These are phyloP conservation scores for Yamadazyma triangularis DNA, from an alignment of 1,139 yeast genomes.

Conservation along the genomic window DNA sequence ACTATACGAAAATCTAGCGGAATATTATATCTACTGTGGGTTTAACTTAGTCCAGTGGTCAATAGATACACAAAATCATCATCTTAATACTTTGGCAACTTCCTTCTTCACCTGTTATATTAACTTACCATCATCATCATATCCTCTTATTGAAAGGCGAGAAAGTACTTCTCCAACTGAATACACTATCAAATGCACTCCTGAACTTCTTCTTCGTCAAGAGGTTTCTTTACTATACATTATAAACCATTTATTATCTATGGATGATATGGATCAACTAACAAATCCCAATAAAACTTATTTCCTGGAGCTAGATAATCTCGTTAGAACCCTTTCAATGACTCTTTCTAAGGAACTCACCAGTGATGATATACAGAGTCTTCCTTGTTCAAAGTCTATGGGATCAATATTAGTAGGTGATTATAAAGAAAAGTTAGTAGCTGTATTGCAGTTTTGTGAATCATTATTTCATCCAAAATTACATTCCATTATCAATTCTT, in stretches of 20 bases:
- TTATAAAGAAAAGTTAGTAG: constrained; percentile 27
- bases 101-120: constrained; percentile 19
- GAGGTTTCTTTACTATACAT: constrained; percentile 31
- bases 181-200: neutral
- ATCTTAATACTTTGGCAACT: constrained; percentile 16
- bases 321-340: neutral
- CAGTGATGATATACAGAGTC: constrained; percentile 7
- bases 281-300: constrained; percentile 15
- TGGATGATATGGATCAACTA: constrained; percentile 18
- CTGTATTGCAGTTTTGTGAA: constrained; percentile 5
- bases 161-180: neutral
- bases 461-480: constrained; percentile 5
- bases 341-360: constrained; percentile 3
- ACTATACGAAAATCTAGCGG: constrained; percentile 18
- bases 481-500: constrained; percentile 4
- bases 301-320: constrained; percentile 14
- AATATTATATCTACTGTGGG: constrained; percentile 28
- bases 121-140: constrained; percentile 8
- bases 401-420: constrained; percentile 29
- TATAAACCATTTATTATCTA: constrained; percentile 22
- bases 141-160: neutral
- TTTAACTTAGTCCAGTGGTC: constrained; percentile 24
- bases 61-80: constrained; percentile 5
- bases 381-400: constrained; percentile 11
- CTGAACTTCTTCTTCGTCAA: constrained; percentile 19